Conservation (phyloP, 768 basidiomycete species). For the Calocybe cyanea region DNA sequence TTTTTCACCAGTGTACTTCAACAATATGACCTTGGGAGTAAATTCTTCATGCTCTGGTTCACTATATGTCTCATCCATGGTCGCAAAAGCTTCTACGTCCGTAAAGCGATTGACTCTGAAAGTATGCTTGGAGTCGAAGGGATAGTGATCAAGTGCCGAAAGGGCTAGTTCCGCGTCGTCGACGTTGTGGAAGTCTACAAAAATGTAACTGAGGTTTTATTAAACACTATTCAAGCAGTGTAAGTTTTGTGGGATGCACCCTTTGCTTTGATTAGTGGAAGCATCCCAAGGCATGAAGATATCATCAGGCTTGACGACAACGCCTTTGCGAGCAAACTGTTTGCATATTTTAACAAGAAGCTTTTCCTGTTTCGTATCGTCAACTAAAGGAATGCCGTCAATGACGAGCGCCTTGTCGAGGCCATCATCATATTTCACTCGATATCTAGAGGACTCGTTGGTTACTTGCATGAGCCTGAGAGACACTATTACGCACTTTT, state of each 20-base stretch:
- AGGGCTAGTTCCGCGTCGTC: slow-evolving; percentile 72
- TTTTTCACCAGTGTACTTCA: neutral
- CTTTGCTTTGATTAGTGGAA: slow-evolving; percentile 80
- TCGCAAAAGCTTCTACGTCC: slow-evolving; percentile 81
- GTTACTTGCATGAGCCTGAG: neutral
- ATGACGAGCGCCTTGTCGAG: slow-evolving; percentile 91
- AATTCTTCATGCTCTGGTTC: slow-evolving; percentile 77
- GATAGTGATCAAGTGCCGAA: slow-evolving; percentile 65
- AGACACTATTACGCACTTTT: slow-evolving; percentile 50
- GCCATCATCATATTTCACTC: slow-evolving; percentile 77
- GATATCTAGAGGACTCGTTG: slow-evolving; percentile 46
- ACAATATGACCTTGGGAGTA: slow-evolving; percentile 55
- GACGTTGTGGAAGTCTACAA: slow-evolving; percentile 70
- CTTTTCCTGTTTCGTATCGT: slow-evolving; percentile 78
- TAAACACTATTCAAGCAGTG: neutral
- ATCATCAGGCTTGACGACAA: slow-evolving; percentile 68
- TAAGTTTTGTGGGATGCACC: slow-evolving; percentile 45
- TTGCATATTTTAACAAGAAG: slow-evolving; percentile 79
- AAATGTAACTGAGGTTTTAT: slow-evolving; percentile 57
- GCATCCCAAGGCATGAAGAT: slow-evolving; percentile 91
- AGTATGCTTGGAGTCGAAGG: slow-evolving; percentile 84
- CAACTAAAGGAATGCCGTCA: slow-evolving; percentile 89
- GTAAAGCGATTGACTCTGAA: slow-evolving; percentile 85
- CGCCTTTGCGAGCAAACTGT: slow-evolving; percentile 80
- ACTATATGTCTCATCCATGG: slow-evolving; percentile 72